These are phyloP conservation scores for Lachnellula arida DNA, from an alignment of 2,329 filamentous ascomycete species.

Conservation along the genomic window DNA sequence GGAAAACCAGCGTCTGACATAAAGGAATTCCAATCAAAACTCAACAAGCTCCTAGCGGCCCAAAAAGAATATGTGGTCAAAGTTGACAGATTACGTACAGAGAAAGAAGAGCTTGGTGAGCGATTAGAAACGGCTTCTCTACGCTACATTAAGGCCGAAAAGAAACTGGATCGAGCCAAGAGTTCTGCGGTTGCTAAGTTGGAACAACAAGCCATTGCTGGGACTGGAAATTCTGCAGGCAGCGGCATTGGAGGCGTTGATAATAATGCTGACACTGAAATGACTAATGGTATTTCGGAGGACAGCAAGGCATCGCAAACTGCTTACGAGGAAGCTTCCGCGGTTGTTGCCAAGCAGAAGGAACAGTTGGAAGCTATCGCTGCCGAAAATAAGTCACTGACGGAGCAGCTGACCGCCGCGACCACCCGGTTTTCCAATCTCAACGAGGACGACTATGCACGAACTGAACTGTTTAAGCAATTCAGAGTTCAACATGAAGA, in stretches of 20 bases:
- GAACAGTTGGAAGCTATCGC: slow-evolving; percentile 79
- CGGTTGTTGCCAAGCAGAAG: slow-evolving; percentile 76
- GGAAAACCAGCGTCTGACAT: slow-evolving; percentile 62
- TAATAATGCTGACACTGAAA: slow-evolving; percentile 36
- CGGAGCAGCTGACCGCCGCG: slow-evolving; percentile 74
- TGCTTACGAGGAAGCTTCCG: slow-evolving; percentile 72
- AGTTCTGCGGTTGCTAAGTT: slow-evolving; percentile 88
- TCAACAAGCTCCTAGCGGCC: slow-evolving; percentile 69
- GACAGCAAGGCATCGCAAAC: slow-evolving; percentile 65
- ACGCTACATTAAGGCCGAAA: slow-evolving; percentile 91
- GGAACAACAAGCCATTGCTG: slow-evolving; percentile 80
- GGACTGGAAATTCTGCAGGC: slow-evolving; percentile 42
- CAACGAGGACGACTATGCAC: slow-evolving; percentile 88
- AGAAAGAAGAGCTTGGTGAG: slow-evolving; percentile 81
- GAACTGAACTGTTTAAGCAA: slow-evolving; percentile 89
- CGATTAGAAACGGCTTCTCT: slow-evolving; percentile 84
- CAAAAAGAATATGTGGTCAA: slow-evolving; percentile 80
- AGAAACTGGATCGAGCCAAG: slow-evolving; percentile 84
- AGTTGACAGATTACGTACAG: slow-evolving; percentile 66
- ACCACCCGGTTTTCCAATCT: slow-evolving; percentile 64
- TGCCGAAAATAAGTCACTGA: slow-evolving; percentile 66
- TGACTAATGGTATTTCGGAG: slow-evolving; percentile 48
- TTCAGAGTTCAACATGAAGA: slow-evolving; percentile 89
- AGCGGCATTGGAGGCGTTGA: slow-evolving; percentile 38
- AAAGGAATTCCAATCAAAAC: slow-evolving; percentile 65